A percentile compares a stretch with the other conserved stretches of the same genome.
Evolutionary conservation across 2,329 filamentous ascomycete species (phyloP).

Genomic region (Cladosporium oxysporum): DNA sequence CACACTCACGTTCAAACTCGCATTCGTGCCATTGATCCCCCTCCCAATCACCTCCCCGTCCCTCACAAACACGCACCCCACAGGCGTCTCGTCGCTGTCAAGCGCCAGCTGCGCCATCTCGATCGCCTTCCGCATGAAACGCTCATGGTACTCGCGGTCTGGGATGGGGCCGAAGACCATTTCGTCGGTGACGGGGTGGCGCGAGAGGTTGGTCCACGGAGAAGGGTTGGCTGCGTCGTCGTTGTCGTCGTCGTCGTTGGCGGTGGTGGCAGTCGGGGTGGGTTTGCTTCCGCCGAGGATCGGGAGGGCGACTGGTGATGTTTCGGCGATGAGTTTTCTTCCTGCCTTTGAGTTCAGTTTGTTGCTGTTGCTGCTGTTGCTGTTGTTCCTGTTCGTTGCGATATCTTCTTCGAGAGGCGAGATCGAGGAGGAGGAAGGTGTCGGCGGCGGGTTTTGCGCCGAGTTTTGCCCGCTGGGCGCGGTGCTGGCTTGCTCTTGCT

Average conservation of each 20-base stretch:
- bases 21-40: conserved; percentile 97
- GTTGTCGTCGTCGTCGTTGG: neutral
- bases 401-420: neutral
- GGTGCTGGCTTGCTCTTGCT: conserved; percentile 13
- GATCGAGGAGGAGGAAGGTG: conserved; percentile 12
- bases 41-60: conserved; percentile 75
- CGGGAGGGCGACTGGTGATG: neutral
- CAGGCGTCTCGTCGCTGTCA: conserved; percentile 84
- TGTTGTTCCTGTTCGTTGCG: neutral
- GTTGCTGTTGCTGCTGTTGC: neutral
- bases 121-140: conserved; percentile 83
- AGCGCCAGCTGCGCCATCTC: conserved; percentile 88
- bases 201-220: conserved; percentile 17
- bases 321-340: neutral
- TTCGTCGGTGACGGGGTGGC: conserved; percentile 15
- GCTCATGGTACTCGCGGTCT: conserved; percentile 53
- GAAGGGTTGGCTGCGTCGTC: neutral
- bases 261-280: neutral
- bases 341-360: too few species aligned
- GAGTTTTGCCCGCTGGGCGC: neutral
- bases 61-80: conserved; percentile 91
- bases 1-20: conserved; percentile 65
- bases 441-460: conserved; percentile 9
- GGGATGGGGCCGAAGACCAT: conserved; percentile 39
- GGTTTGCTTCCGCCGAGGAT: neutral